Evolutionary conservation across 2,329 filamentous ascomycete genomes (phyloP), one percentile per base, ranked within the genome.

Genomic region (Bertia moriformis): DNA sequence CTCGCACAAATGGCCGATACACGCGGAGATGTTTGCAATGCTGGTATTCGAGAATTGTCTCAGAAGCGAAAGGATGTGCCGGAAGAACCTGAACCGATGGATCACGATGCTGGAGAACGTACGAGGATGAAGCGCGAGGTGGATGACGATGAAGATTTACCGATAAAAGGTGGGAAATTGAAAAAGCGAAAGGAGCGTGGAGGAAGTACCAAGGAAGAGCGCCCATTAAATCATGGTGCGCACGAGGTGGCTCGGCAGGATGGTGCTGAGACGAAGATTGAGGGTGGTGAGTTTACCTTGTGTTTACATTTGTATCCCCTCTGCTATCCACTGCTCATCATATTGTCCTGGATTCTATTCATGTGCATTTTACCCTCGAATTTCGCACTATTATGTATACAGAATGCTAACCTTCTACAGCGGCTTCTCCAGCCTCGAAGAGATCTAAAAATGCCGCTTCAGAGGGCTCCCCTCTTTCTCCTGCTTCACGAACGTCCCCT

Each of bases 31-130:
- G 61, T 64, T 14, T 78, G 72, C 50, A 72, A 79, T 50, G 62
- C 64, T 15, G 67, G 67, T 15, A 70, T 80, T 57, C 60, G 74
- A 38, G 69, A 77, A 46, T 59, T 78, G 44, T 67, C 69, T 19
- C 63, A 67, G 46, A 66, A 67, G 48, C 61, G 68, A 45, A 78
- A 76, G 51, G 68, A 73, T 42, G 60, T 71, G 4, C 49, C 52
- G 20, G 55, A 42, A 33, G n/a, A n/a, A n/a, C n/a, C n/a, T n/a
- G n/a, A n/a, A n/a, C n/a, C n/a, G n/a, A n/a, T n/a, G n/a, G 45
- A 45, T 27, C 40, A 44, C 19, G 66, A 65, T 18, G 64, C 70
- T 41, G 54, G 62, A 22, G 63, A 73, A 37, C 54, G 51, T 14
- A 62, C 72, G 45, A 50, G 55, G 41, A 52, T 58, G 33, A 61